Conservation (phyloP, 116 monocot genomes). For the Dioscorea cayenensis region DNA sequence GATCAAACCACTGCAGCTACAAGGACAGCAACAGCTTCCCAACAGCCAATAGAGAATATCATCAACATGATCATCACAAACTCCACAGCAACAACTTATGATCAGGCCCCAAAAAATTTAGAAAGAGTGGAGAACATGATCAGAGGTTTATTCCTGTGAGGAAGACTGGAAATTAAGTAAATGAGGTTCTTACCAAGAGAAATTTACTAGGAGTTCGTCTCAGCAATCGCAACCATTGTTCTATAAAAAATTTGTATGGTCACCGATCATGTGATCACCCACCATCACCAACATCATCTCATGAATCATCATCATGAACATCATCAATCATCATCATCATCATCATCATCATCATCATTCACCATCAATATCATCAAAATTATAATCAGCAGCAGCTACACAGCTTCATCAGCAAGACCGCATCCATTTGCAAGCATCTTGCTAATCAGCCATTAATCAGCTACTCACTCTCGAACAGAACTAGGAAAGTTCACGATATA, state of each 20-base stretch:
- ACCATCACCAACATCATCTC: conserved; percentile 4
- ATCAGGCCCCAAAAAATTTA: not conserved
- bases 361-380: conserved; percentile 15
- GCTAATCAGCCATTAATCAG: conserved; percentile 7
- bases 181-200: conserved; percentile 12
- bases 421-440: not conserved
- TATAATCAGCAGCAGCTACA: conserved; percentile 20
- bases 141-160: not conserved
- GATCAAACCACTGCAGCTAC: conserved; percentile 9
- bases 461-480: conserved; percentile 29
- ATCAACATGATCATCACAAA: conserved; percentile 2
- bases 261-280: too few relatives aligned
- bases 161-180: conserved; percentile 1
- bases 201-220: too few relatives aligned
- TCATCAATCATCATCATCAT: conserved; percentile 8
- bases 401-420: conserved; percentile 20
- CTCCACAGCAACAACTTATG: not conserved
- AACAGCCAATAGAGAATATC: not conserved
- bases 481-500: conserved; percentile 30
- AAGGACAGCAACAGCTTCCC: conserved; percentile 4
- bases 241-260: too few relatives aligned
- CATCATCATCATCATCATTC: conserved; percentile 7
- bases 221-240: too few relatives aligned
- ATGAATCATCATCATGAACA: conserved; percentile 16
- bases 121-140: not conserved